Evolutionary conservation across 164 flowering plant species (phyloP).

Genomic region (Chloranthus sessilifolius): DNA sequence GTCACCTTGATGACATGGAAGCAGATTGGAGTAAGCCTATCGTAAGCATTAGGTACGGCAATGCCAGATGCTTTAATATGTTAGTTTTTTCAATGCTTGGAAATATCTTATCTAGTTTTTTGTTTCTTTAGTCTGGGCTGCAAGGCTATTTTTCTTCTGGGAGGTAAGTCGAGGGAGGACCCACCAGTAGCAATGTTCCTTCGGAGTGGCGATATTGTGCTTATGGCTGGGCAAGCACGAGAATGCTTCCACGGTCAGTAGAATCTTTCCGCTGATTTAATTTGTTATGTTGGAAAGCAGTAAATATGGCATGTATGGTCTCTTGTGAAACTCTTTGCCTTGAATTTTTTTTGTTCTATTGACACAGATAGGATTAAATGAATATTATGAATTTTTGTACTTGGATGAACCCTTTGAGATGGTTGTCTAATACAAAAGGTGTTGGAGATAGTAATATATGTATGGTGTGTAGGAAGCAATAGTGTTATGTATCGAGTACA

Average conservation of each 20-base stretch:
- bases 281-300: not conserved
- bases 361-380: too few relatives aligned
- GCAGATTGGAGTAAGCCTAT: slow-evolving; percentile 97
- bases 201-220: slow-evolving; percentile 89
- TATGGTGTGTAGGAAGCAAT: too few relatives aligned
- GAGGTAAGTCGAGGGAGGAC: slow-evolving; percentile 81
- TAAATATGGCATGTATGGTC: too few relatives aligned
- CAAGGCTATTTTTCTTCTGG: slow-evolving; percentile 94
- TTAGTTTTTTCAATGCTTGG: not conserved
- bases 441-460: too few relatives aligned
- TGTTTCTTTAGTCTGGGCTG: slow-evolving; percentile 70
- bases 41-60: slow-evolving; percentile 88
- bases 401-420: too few relatives aligned
- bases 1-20: slow-evolving; percentile 99
- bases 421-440: too few relatives aligned
- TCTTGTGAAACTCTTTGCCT: too few relatives aligned
- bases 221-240: slow-evolving; percentile 97
- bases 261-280: slow-evolving; percentile 3
- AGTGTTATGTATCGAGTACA: too few relatives aligned
- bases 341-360: too few relatives aligned
- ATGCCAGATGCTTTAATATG: not conserved
- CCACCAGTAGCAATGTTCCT: slow-evolving; percentile 85
- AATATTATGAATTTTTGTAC: too few relatives aligned
- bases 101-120: not conserved
- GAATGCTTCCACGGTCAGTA: slow-evolving; percentile 93